These are phyloP conservation scores for Graphium sp. DNA, from an alignment of 2,329 filamentous ascomycete genomes.

Conservation along the genomic window DNA sequence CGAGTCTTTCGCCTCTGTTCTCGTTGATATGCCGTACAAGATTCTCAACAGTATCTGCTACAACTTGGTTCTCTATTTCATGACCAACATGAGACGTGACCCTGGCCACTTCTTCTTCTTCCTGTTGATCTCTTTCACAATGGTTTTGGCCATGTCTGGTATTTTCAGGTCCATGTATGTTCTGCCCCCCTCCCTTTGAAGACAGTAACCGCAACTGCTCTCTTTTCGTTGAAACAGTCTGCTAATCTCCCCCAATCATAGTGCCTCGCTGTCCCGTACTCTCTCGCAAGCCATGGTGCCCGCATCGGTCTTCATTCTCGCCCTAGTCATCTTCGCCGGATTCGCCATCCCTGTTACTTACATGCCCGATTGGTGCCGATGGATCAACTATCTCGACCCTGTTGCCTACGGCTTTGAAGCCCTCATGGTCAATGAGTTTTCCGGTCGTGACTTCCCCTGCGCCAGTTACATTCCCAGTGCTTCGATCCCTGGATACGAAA, in stretches of 20 bases:
- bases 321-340: slow-evolving; percentile 53
- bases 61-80: slow-evolving; percentile 72
- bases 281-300: slow-evolving; percentile 47
- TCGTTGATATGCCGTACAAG: slow-evolving; percentile 76
- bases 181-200: no score
- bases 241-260: no score
- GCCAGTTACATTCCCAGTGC: slow-evolving; percentile 25
- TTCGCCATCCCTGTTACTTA: slow-evolving; percentile 49
- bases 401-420: slow-evolving; percentile 68
- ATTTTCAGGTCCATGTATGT: slow-evolving; percentile 74
- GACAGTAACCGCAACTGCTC: no score
- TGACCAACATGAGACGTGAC: slow-evolving; percentile 63
- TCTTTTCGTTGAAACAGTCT: no score
- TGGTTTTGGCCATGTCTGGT: slow-evolving; percentile 69
- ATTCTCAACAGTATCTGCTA: slow-evolving; percentile 55
- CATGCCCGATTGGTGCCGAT: slow-evolving; percentile 67
- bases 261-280: slow-evolving; percentile 57
- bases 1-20: slow-evolving; percentile 75
- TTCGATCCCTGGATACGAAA: slow-evolving; percentile 14
- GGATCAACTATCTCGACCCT: slow-evolving; percentile 71
- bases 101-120: slow-evolving; percentile 74
- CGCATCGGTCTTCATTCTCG: slow-evolving; percentile 43
- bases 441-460: slow-evolving; percentile 41
- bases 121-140: slow-evolving; percentile 56
- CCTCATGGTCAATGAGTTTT: slow-evolving; percentile 73